Base-by-base conservation (phyloP, 1,139 yeast species). In the Yamadazyma aaseri region DNA sequence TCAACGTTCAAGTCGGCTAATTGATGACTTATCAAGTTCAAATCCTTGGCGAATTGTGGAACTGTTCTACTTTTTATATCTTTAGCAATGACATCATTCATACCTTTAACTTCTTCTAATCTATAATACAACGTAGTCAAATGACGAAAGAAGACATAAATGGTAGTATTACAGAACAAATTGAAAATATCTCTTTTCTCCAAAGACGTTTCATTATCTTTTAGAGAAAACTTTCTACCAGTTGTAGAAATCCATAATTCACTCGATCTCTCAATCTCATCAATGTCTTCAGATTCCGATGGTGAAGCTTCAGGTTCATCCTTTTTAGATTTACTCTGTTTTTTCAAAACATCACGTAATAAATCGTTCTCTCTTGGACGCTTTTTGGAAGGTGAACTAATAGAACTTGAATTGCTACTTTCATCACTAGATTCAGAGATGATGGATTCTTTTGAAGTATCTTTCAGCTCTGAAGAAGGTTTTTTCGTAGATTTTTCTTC, bases 81-180 rank as follows among this genome's bases (percentile, higher is more conserved):
- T 26, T 72, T 64, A n/a, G 84, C 73, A 5, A 86, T 95, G 18
- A 60, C 74, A 2, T 68, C 75, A 51, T 76, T 81, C 78, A 76
- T 70, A 7, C 63, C 58, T 60, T 90, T 92, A 36, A 90, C 79
- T 49, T 87, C 96, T 31, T 69, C 66, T 35, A 92, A 66, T 49
- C 99, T 78, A 51, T 79, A 84, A 55, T 86, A 92, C 20, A 92
- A 63, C 3, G 87, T 86, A 45, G 86, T 81, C 55, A 90, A 69
- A 51, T 85, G 84, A 49, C 99, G 85, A 76, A 89, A 79, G 53
- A 92, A 89, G 25, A 90, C 89, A 54, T 92, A 92, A 28, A 90
- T 77, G 36, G 92, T 80, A n/a, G 97, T 85, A 58, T 90, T 92
- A 44, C 89, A 85, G 66, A 92, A 92, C 54, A 90, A 60, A 57